Evolutionary conservation across 257 asterid genomes (phyloP), one percentile per base, ranked within the genome.

Genomic region (Phtheirospermum japonicum): DNA sequence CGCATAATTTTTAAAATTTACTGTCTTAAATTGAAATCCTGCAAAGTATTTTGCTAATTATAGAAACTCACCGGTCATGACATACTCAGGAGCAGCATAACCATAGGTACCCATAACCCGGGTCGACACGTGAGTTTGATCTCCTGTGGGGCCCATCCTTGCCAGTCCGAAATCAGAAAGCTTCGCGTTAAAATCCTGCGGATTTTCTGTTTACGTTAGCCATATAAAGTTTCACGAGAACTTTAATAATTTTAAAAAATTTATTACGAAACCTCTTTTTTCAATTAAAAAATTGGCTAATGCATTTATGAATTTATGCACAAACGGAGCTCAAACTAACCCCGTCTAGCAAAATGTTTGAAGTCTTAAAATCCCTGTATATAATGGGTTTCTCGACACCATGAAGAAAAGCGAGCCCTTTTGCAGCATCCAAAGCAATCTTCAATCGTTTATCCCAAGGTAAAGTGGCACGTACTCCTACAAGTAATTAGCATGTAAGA

Each of bases 91-190:
- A 63, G 99, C 97, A 57, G 97, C 96, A 76, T 92, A 92, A 50
- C 99, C 97, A 28, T 85, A 89, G 46, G 99, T 92, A 61, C 99
- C 99, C 99, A 89, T 85, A 34, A 92, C 97, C 14, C 97, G 84
- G 69, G 99, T 92, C 30, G 99, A 89, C 50, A 92, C 99, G 52
- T 92, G 99, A 19, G 99, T 92, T 81, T 92, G 95, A 75, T 92
- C 97, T 54, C 99, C 99, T 50, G 87, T 82, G 17, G 99, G 99
- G 42, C 99, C 99, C 34, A 86, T 91, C 78, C 94, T 81, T 19
- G 97, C 97, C 64, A 92, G 79, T 68, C 99, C 99, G 32, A 89
- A 92, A 74, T 92, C 97, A 13, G 99, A 89, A 58, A 92, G 95
- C 78, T 89, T 92, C 20, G 99, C 99, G 6, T 85, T 92, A 54